Percentiles rank a stretch among this genome's conserved stretches.
These are phyloP conservation scores for Exophiala bonariae DNA, from an alignment of 2,329 filamentous ascomycete species.

Conservation along the genomic window DNA sequence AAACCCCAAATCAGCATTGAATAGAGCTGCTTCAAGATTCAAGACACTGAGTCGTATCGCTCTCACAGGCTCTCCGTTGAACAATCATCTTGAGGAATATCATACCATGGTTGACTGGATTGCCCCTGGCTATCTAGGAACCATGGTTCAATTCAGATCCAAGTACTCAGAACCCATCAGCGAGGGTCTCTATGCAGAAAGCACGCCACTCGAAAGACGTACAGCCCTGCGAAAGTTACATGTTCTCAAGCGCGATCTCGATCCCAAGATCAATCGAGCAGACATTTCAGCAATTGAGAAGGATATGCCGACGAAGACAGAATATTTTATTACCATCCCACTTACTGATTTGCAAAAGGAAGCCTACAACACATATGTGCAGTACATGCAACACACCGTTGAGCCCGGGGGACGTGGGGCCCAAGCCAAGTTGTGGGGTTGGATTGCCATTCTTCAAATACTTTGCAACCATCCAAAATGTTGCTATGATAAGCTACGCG, in stretches of 20 bases:
- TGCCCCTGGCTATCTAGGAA: slow-evolving; percentile 74
- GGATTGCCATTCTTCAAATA: slow-evolving; percentile 53
- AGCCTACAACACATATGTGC: slow-evolving; percentile 61
- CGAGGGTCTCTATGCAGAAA: slow-evolving; percentile 68
- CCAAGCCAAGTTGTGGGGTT: slow-evolving; percentile 52
- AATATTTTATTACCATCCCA: slow-evolving; percentile 77
- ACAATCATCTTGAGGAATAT: slow-evolving; percentile 82
- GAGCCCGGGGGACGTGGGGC: slow-evolving; percentile 31
- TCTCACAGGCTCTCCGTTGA: slow-evolving; percentile 81
- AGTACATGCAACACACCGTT: slow-evolving; percentile 38
- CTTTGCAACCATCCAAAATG: slow-evolving; percentile 60
- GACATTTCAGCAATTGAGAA: slow-evolving; percentile 68
- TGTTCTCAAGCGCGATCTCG: slow-evolving; percentile 69
- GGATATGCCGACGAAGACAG: slow-evolving; percentile 71
- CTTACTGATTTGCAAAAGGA: slow-evolving; percentile 64
- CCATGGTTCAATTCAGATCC: slow-evolving; percentile 64
- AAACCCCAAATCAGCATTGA: slow-evolving; percentile 57
- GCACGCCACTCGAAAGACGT: slow-evolving; percentile 55
- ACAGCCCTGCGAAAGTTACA: slow-evolving; percentile 66
- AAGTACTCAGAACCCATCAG: slow-evolving; percentile 75
- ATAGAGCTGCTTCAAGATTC: slow-evolving; percentile 59
- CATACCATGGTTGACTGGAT: slow-evolving; percentile 88
- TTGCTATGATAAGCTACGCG: slow-evolving; percentile 52
- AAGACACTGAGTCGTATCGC: slow-evolving; percentile 72
- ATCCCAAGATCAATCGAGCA: slow-evolving; percentile 74